These are phyloP conservation scores for Colletotrichum tofieldiae DNA, from an alignment of 2,329 filamentous ascomycete genomes.

Conservation along the genomic window DNA sequence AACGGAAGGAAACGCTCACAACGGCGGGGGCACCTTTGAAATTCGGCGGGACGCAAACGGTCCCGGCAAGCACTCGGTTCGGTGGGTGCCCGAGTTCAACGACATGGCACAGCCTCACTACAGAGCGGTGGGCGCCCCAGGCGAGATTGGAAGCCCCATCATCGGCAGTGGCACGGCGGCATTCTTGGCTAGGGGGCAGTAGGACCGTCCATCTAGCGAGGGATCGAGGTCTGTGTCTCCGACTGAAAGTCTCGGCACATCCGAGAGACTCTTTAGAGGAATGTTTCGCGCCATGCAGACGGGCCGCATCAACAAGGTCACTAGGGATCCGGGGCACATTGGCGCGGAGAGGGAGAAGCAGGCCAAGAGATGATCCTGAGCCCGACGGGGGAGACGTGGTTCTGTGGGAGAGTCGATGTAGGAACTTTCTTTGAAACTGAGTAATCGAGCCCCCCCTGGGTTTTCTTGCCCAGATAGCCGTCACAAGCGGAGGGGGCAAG, in stretches of 20 bases:
- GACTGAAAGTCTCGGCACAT: not conserved
- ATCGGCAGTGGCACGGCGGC: slow-evolving; percentile 58
- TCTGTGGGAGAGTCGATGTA: not conserved
- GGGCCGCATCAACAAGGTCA: slow-evolving; percentile 18
- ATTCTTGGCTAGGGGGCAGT: slow-evolving; percentile 39
- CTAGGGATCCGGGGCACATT: not conserved
- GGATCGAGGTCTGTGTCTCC: not conserved
- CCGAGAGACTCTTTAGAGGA: not conserved
- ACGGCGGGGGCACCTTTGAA: slow-evolving; percentile 92
- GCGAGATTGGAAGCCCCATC: slow-evolving; percentile 80
- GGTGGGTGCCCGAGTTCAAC: slow-evolving; percentile 70
- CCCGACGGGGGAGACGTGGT: not conserved
- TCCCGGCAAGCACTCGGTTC: slow-evolving; percentile 60
- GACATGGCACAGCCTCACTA: slow-evolving; percentile 56
- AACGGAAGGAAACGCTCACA: slow-evolving; percentile 87
- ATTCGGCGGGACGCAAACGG: slow-evolving; percentile 68
- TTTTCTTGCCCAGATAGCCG: slow-evolving; percentile 9
- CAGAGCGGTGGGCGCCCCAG: slow-evolving; percentile 70
- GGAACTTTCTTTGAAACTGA: slow-evolving; percentile 11
- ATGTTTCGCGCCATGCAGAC: slow-evolving; percentile 30
- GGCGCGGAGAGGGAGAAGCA: not conserved
- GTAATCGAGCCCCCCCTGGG: slow-evolving; percentile 5
- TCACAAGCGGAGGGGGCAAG: not conserved
- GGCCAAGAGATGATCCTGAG: not conserved
- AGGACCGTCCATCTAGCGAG: slow-evolving; percentile 29